A percentile compares a stretch with the other conserved stretches of the same genome.
phyloP scores from a whole-genome alignment of 108 stramenopile species.

The Epipyxis sp. region DNA sequence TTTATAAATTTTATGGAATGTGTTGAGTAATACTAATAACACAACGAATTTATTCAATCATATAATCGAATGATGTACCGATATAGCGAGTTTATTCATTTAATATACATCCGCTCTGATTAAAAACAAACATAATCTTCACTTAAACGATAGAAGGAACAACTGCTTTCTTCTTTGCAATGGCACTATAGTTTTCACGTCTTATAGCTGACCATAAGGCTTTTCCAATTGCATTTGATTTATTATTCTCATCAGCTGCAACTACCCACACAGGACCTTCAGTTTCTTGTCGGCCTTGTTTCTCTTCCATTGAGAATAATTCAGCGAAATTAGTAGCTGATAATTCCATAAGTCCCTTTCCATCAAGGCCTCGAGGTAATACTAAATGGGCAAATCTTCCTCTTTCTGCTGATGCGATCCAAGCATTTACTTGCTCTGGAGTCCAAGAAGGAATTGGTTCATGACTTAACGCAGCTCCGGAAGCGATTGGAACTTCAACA shows the following conservation, averaged over 20 bases:
- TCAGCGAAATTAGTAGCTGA: not conserved
- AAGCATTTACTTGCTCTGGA: not conserved
- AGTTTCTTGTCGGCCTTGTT: not conserved
- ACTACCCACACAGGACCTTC: constrained; percentile 32
- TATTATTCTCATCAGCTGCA: not conserved
- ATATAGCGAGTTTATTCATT: too few relatives aligned
- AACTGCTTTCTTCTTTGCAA: too few relatives aligned
- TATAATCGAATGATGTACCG: too few relatives aligned
- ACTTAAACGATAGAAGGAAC: too few relatives aligned
- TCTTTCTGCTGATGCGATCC: constrained; percentile 26
- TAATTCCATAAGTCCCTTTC: not conserved
- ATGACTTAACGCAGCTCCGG: not conserved
- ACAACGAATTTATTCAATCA: too few relatives aligned
- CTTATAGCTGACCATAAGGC: not conserved
- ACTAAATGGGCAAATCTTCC: constrained; percentile 28
- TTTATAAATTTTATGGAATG: too few relatives aligned
- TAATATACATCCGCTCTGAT: too few relatives aligned
- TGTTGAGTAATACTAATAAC: too few relatives aligned
- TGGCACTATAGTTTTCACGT: not conserved
- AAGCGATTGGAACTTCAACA: not conserved
- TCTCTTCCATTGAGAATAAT: not conserved
- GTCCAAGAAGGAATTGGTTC: constrained; percentile 6
- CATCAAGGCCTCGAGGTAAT: constrained; percentile 9
- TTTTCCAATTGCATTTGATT: not conserved
- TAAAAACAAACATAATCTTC: too few relatives aligned